Evolutionary conservation across 2,329 filamentous ascomycete genomes (phyloP).

Genomic region (Pseudopyricularia cyperi): DNA sequence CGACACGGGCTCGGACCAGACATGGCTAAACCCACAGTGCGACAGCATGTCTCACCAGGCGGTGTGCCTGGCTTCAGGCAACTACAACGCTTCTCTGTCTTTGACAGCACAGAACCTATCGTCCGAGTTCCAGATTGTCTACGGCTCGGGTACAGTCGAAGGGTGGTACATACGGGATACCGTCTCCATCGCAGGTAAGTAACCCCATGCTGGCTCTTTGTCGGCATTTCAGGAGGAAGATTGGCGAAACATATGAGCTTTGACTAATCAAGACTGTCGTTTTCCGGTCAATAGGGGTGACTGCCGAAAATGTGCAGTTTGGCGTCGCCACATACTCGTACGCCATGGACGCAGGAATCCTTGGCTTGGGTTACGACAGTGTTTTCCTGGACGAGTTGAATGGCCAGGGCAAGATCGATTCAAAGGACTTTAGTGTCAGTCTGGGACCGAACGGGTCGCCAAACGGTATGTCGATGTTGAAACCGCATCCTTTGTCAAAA

Average conservation of each 20-base stretch:
- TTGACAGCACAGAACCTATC: constrained; percentile 5
- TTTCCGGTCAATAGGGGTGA: neutral
- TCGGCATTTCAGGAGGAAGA: too few species aligned
- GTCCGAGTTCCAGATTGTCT: constrained; percentile 6
- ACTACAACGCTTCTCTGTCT: constrained; percentile 8
- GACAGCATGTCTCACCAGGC: constrained; percentile 5
- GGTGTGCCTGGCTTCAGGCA: constrained; percentile 7
- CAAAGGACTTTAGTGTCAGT: constrained; percentile 3
- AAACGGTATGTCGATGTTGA: neutral
- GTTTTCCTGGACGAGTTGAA: constrained; percentile 3
- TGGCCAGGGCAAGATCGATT: constrained; percentile 1
- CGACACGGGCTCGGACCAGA: constrained; percentile 28
- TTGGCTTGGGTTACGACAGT: constrained; percentile 3
- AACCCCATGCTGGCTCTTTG: too few species aligned
- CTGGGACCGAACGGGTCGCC: neutral
- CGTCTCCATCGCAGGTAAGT: constrained; percentile 6
- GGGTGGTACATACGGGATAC: constrained; percentile 8
- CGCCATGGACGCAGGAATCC: neutral
- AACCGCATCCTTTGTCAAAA: too few species aligned
- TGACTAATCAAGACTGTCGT: neutral
- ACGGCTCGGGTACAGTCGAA: constrained; percentile 8
- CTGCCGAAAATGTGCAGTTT: constrained; percentile 1
- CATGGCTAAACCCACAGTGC: constrained; percentile 20
- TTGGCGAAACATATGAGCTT: too few species aligned
- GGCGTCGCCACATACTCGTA: constrained; percentile 1